Base-by-base conservation (phyloP, 345 rosid genomes). In the Kernera saxatilis region DNA sequence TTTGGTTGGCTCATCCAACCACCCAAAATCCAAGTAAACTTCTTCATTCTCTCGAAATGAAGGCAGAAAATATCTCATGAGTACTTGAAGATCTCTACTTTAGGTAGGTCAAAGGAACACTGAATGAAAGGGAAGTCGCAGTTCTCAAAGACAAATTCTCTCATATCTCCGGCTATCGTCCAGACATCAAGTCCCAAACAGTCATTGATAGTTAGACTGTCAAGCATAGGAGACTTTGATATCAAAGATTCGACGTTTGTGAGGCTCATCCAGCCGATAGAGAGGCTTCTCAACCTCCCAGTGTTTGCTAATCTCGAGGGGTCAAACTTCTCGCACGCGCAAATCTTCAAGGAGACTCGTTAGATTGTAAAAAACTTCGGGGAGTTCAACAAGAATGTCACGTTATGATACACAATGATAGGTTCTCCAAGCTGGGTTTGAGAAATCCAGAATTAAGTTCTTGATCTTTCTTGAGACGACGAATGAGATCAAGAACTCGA, bases 391-490 rank as follows among this genome's bases (percentile, higher is more conserved):
- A 5, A n/a, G n/a, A n/a, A n/a, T n/a, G n/a, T n/a, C n/a, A n/a
- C n/a, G n/a, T n/a, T n/a, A n/a, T n/a, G n/a, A n/a, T n/a, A n/a
- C n/a, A n/a, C n/a, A n/a, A 35, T 45, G 2, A 14, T 0, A 10
- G 2, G 3, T 66, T 8, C 40, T 40, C 86, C 79, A 79, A 0
- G 13, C 1, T 6, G 81, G 83, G 60, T 76, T 17, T 6, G 84
- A 78, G 53, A 88, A 83, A 62, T 83, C 86, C 8, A 85, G 60
- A 5, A 18, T 58, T 2, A 86, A 8, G 0, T 30, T 69, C 50
- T 54, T 80, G 8, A 75, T 81, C 0, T 61, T 11, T 3, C 9
- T 64, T 0, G 68, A 45, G 5, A 45, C 10, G 2, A 81, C 79
- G 8, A 78, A 85, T 9, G 17, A 6, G n/a, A 83, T 43, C 23